Evolutionary conservation across 306 rosid species (phyloP).

Genomic region (Purshia tridentata): DNA sequence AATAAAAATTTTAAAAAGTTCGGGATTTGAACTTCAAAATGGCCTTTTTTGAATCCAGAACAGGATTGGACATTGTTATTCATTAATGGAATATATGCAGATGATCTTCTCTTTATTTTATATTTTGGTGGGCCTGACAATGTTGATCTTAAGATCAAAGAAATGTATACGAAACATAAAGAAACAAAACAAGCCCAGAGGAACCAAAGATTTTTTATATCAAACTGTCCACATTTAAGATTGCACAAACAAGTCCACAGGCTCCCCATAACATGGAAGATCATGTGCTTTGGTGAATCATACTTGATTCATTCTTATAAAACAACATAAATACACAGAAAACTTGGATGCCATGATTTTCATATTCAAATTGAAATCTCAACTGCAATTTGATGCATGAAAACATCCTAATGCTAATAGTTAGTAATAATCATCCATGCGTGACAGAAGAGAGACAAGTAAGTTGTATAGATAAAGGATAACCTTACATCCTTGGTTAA

Average conservation of each 20-base stretch:
- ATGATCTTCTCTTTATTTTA: background rate
- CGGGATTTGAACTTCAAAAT: slow-evolving; percentile 27
- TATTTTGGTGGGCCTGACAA: background rate
- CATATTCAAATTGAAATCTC: background rate
- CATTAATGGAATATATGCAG: background rate
- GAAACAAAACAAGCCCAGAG: background rate
- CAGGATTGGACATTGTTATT: slow-evolving; percentile 13
- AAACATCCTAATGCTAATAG: background rate
- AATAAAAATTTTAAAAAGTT: slow-evolving; percentile 10
- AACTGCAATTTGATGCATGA: background rate
- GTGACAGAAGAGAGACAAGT: background rate
- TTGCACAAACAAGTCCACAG: background rate
- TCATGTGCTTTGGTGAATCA: background rate
- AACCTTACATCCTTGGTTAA: background rate
- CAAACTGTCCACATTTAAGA: background rate
- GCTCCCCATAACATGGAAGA: background rate
- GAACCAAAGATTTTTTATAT: background rate
- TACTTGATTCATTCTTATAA: background rate
- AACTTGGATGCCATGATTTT: background rate
- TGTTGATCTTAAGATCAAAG: background rate
- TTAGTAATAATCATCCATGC: background rate
- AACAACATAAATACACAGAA: background rate
- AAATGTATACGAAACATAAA: background rate
- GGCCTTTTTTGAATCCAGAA: slow-evolving; percentile 15
- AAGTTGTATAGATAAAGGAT: background rate